These are phyloP conservation scores for Triticum monococcum DNA, from an alignment of 176 grass and related monocot species.

Conservation along the genomic window DNA sequence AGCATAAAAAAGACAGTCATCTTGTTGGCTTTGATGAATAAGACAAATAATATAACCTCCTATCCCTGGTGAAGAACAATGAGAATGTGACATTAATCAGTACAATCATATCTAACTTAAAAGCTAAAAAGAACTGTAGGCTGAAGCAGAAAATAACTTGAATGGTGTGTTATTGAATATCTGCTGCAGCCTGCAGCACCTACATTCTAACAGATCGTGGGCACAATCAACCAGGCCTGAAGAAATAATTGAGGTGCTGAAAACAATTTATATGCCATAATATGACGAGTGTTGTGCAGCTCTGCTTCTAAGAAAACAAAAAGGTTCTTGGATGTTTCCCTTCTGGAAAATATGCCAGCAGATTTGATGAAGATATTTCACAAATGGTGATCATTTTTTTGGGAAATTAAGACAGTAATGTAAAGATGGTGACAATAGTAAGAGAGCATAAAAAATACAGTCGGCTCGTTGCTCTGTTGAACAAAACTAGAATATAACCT, in stretches of 20 bases:
- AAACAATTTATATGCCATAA: background rate
- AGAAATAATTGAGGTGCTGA: background rate
- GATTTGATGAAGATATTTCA: background rate
- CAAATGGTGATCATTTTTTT: background rate
- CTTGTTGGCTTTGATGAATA: no score
- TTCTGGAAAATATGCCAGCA: background rate
- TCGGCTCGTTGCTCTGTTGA: no score
- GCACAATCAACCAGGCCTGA: background rate
- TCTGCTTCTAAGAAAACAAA: background rate
- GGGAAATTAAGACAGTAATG: no score
- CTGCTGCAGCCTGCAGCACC: background rate
- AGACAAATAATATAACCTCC: no score
- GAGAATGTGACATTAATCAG: no score
- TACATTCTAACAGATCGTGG: background rate
- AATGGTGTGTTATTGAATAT: background rate
- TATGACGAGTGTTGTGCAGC: background rate
- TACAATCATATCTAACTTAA: background rate
- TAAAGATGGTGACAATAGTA: no score
- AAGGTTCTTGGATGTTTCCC: no score
- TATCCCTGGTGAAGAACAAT: no score
- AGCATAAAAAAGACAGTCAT: no score
- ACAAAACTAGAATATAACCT: no score
- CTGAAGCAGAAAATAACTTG: background rate
- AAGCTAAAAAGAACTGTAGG: background rate
- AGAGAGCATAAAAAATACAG: no score